Evolutionary conservation across 2,329 filamentous ascomycete species (phyloP).

Genomic region (Sclerotinia glacialis): DNA sequence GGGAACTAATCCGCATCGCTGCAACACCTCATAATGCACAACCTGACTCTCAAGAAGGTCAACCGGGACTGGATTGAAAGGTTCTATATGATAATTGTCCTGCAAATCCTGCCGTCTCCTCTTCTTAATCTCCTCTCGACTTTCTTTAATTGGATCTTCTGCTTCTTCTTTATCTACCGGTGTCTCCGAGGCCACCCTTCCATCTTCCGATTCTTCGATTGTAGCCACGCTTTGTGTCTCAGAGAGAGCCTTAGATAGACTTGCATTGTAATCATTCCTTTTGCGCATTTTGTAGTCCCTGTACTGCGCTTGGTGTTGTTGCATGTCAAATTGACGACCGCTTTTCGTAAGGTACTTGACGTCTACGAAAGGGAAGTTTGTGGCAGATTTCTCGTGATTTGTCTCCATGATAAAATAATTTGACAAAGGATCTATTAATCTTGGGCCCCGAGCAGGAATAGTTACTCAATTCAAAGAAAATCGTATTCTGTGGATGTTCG

Average conservation of each 20-base stretch:
- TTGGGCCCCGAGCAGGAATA: neutral
- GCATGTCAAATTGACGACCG: neutral
- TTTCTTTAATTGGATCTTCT: neutral
- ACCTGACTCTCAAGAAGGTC: neutral
- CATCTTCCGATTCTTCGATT: no score
- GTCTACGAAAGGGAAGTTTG: neutral
- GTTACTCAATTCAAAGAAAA: neutral
- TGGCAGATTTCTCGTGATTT: neutral
- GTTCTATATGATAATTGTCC: neutral
- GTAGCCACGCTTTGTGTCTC: neutral
- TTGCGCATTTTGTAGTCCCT: neutral
- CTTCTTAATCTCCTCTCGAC: neutral
- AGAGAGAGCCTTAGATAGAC: neutral
- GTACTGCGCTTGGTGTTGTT: neutral
- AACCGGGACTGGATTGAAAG: neutral
- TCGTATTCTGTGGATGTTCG: neutral
- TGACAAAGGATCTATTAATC: neutral
- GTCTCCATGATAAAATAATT: neutral
- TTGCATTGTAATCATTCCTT: neutral
- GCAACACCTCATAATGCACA: neutral
- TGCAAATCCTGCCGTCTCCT: neutral
- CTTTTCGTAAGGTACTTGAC: neutral
- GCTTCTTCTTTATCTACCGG: neutral
- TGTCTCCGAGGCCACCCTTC: neutral
- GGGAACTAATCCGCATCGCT: neutral